phyloP scores from a whole-genome alignment of 768 basidiomycete genomes.

The Mycena vitilis region DNA sequence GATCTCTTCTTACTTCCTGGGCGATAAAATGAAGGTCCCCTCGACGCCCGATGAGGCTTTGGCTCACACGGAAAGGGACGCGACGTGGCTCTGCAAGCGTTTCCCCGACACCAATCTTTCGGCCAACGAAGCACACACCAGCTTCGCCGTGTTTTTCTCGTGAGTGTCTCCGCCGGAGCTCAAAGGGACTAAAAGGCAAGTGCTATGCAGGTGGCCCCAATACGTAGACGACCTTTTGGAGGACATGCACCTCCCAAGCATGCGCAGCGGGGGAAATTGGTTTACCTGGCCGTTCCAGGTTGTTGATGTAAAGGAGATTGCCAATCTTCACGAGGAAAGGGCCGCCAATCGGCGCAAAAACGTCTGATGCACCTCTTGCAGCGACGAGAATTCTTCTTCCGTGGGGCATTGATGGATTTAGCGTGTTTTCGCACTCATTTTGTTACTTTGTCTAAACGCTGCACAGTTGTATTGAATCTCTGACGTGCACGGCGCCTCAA shows the following conservation, averaged over 20 bases:
- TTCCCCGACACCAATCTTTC: conserved; percentile 63
- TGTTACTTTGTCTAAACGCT: too few species aligned
- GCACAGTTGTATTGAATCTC: too few species aligned
- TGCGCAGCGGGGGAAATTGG: conserved; percentile 73
- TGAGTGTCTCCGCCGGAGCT: conserved; percentile 44
- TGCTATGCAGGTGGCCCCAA: conserved; percentile 66
- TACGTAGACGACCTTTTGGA: conserved; percentile 65
- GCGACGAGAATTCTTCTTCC: too few species aligned
- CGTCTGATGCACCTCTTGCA: too few species aligned
- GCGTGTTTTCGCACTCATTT: too few species aligned
- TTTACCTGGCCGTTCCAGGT: conserved; percentile 72
- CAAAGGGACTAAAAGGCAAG: too few species aligned
- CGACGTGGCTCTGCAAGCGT: conserved; percentile 66
- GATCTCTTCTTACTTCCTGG: conserved; percentile 72
- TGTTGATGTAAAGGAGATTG: conserved; percentile 60
- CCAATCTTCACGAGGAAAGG: conserved; percentile 61
- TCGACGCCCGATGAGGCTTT: conserved; percentile 58
- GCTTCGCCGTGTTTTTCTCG: conserved; percentile 62
- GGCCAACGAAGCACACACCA: conserved; percentile 64
- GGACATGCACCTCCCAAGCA: conserved; percentile 64
- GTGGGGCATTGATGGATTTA: too few species aligned
- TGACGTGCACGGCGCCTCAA: not conserved
- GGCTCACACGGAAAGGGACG: conserved; percentile 53
- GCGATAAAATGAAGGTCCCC: conserved; percentile 65
- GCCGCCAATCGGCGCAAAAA: conserved; percentile 31